Evolutionary conservation across 2,329 filamentous ascomycete genomes (phyloP).

Genomic region (Curvularia spicifera): DNA sequence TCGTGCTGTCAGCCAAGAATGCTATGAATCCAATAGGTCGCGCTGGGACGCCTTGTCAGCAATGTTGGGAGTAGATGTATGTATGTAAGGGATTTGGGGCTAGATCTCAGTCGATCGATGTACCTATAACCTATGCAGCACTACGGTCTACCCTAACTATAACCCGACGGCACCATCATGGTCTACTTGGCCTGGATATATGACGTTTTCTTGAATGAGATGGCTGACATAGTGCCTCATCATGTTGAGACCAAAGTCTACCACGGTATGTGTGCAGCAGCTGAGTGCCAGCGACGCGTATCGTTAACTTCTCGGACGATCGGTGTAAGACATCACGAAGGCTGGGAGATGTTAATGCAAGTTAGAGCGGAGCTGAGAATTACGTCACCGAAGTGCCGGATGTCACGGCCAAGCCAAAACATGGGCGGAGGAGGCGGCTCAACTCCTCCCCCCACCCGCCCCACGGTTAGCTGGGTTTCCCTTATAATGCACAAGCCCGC

Average conservation of each 20-base stretch:
- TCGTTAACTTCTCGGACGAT: neutral
- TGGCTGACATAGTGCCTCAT: neutral
- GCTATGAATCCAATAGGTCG: neutral
- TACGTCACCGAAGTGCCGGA: conserved; percentile 1
- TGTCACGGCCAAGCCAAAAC: neutral
- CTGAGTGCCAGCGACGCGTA: neutral
- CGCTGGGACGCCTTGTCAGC: neutral
- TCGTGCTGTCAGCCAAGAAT: neutral
- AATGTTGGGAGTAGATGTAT: neutral
- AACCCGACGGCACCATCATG: neutral
- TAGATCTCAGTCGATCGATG: neutral
- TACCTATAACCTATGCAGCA: neutral
- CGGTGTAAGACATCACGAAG: neutral
- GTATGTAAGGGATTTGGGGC: neutral
- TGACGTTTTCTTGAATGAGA: neutral
- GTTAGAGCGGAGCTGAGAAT: neutral
- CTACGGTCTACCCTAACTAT: neutral
- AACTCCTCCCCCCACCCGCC: neutral
- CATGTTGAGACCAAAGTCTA: conserved; percentile 1
- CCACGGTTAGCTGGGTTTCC: neutral
- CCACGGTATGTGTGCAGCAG: conserved; percentile 1
- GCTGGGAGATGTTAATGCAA: neutral
- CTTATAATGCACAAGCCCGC: neutral
- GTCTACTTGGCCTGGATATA: neutral
- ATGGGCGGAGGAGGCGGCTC: neutral